Evolutionary conservation across 805 yeast species (phyloP), one percentile per base, ranked within the genome.

Genomic region (Metschnikowia cerradonensis): DNA sequence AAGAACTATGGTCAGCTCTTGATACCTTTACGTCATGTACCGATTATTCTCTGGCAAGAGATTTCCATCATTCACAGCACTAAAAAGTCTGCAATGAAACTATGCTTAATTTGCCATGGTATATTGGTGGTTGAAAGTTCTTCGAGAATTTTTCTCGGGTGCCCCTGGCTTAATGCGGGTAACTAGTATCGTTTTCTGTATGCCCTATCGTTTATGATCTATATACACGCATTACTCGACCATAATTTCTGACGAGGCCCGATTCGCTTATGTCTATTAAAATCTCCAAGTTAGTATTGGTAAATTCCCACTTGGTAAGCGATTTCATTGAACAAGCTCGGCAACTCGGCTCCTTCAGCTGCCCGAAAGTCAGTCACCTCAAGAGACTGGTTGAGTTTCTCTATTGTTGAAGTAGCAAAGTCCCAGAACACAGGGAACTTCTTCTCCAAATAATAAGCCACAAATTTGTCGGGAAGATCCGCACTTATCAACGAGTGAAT

Each of bases 41-140:
- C 56, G 26, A 53, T 52, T 58, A 54, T 38, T 71, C 65, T 72
- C 49, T 65, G 77, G 75, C 77, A 72, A 68, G 62, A 55, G 65
- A 67, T 66, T 68, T 71, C 77, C 77, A 72, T 72, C 77, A 70
- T 72, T 22, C 68, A 52, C 60, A 66, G 68, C 73, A 70, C 59
- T 57, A 63, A 46, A 39, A 37, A 22, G 49, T 67, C 65, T 67
- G 66, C 56, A 65, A 72, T 69, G 77, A 72, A 71, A 72, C 77
- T 72, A 72, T 72, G 77, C 76, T 70, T 61, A 70, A 72, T 62
- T 67, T 70, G 75, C 76, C 74, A 67, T 51, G 47, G 8, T 32
- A 40, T 26, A 20, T 13, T 32, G 6, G 23, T 22, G 13, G 10
- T 1, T 8, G 1, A 20, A 20, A 33, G 8, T 33, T 3, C 6